Base-by-base conservation (phyloP, 371 early-diverging fungal genomes). In the Rhizopus sp. region DNA sequence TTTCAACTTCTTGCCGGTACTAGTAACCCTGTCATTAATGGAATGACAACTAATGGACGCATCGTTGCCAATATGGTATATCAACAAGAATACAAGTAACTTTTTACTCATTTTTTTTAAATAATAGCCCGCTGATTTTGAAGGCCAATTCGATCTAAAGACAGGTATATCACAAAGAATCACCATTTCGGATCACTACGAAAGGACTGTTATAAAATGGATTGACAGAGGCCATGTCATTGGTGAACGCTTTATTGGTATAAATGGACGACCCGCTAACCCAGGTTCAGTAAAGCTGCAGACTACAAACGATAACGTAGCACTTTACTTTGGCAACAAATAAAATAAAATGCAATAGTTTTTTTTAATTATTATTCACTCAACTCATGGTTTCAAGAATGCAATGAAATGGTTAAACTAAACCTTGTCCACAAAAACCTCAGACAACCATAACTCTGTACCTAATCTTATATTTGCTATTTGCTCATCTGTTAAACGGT, bases 1-100 rank as follows among this genome's bases (percentile, higher is more conserved):
- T 8, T 23, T 46, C 29, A 23, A 8, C 16, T 46, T 9, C 29
- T 5, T 7, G 17, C n/a, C 0, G 23, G 12, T 23, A 23, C 23
- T 9, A 46, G 8, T 8, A 46, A 23, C 29, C 46, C 46, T 9
- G 9, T 7, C 7, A 29, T 46, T 4, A 16, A 9, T 46, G 46
- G 8, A 7, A 46, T 29, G 29, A 46, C 46, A 46, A 29, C 46
- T 12, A 46, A 46, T 46, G 46, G 23, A 8, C 30, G 15, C 8
- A 29, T 29, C 4, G 3, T 15, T 12, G 15, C 29, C 29, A 7
- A 5, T 7, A 17, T 16, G 42, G 33, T 58, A 54, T 17, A 58
- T 70, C 2, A 55, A 63, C 34, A 58, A 73, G 31, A 15, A 48
- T 30, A 13, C 49, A 32, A 31, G 49, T 31, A 5, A 48, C 49